Conservation (phyloP, 2,329 filamentous ascomycete genomes). For the Thermoascus crustaceus region DNA sequence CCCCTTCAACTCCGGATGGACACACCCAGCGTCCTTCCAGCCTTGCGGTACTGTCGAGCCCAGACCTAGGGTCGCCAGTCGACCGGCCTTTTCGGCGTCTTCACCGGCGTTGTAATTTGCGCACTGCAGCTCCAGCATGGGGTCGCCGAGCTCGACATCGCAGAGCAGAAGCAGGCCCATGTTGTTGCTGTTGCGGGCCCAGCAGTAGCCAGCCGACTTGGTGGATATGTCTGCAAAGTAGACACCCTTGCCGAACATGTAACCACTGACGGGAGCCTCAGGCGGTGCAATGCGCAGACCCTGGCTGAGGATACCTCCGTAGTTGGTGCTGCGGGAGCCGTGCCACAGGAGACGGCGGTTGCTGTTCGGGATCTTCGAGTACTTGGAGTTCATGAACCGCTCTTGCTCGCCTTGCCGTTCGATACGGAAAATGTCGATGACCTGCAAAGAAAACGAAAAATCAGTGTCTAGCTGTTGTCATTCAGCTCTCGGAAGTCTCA, state of each 20-base stretch:
- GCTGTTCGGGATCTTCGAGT: slow-evolving; percentile 44
- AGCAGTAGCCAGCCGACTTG: slow-evolving; percentile 76
- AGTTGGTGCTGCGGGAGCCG: slow-evolving; percentile 75
- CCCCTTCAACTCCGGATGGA: slow-evolving; percentile 58
- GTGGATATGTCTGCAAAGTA: slow-evolving; percentile 79
- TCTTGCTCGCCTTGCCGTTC: slow-evolving; percentile 64
- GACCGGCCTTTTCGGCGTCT: slow-evolving; percentile 51
- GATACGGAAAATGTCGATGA: slow-evolving; percentile 75
- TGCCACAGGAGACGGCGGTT: slow-evolving; percentile 80
- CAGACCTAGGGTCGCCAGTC: slow-evolving; percentile 62
- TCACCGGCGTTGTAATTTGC: slow-evolving; percentile 57
- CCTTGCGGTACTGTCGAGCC: slow-evolving; percentile 55
- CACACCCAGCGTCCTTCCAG: slow-evolving; percentile 68
- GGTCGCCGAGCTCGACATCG: slow-evolving; percentile 72
- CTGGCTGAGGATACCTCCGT: slow-evolving; percentile 77
- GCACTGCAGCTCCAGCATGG: slow-evolving; percentile 56
- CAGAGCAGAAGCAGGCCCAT: slow-evolving; percentile 72
- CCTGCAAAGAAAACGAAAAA: slow-evolving; percentile 25
- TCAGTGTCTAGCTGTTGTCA: too few species aligned
- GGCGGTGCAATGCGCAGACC: slow-evolving; percentile 79
- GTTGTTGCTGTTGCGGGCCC: slow-evolving; percentile 51
- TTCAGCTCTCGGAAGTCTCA: too few species aligned
- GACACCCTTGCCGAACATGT: slow-evolving; percentile 88
- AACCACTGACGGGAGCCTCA: slow-evolving; percentile 67
- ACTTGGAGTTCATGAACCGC: slow-evolving; percentile 55